phyloP scores from a whole-genome alignment of 345 rosid genomes.

The Ceriops decandra region DNA sequence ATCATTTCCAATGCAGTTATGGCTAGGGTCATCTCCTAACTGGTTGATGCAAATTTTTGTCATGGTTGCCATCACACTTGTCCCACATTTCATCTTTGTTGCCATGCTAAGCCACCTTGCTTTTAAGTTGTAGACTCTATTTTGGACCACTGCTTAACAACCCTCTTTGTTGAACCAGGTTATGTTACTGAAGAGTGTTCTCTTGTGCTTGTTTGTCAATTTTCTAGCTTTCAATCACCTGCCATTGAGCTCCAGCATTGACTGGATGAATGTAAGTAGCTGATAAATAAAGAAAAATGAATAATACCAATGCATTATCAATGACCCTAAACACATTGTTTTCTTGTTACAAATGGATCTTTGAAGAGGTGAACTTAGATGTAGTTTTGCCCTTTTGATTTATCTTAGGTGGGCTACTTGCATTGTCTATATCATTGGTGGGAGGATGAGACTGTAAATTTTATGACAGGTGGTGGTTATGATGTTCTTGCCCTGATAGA shows the following conservation, averaged over 20 bases:
- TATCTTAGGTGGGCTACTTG: conserved; percentile 71
- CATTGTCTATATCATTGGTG: conserved; percentile 91
- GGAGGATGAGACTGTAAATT: conserved; percentile 83
- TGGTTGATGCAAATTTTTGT: neutral
- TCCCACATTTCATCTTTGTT: neutral
- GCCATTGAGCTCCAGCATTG: conserved; percentile 55
- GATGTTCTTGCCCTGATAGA: conserved; percentile 52
- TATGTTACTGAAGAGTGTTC: conserved; percentile 67
- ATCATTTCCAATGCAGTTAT: too few relatives aligned
- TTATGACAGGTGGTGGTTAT: conserved; percentile 87
- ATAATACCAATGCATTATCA: neutral
- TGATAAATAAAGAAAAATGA: neutral
- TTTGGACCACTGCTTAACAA: neutral
- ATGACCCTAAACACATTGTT: too few relatives aligned
- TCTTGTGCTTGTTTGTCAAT: conserved; percentile 57
- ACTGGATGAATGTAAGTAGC: conserved; percentile 69
- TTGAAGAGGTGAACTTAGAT: conserved; percentile 7
- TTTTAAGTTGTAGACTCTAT: neutral
- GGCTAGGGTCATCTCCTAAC: too few relatives aligned
- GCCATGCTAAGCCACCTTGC: neutral
- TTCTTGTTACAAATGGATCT: neutral
- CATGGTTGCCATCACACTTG: neutral
- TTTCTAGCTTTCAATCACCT: conserved; percentile 50
- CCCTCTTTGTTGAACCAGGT: conserved; percentile 37
- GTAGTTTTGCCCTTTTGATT: conserved; percentile 10